Conservation (phyloP, 768 basidiomycete genomes). For the Nidularia pulvinata region DNA sequence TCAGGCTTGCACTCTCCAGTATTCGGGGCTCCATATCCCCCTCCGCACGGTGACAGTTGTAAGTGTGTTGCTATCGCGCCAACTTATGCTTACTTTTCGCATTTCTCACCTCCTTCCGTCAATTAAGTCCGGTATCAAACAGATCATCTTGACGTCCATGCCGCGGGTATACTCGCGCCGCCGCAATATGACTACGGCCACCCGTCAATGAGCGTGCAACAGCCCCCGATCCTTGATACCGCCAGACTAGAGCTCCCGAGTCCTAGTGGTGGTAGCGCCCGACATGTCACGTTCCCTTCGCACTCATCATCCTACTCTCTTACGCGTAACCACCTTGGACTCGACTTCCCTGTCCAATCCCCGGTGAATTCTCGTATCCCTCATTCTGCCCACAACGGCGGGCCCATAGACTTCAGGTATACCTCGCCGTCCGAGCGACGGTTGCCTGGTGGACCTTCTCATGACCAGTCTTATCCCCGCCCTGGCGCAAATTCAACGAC, state of each 20-base stretch:
- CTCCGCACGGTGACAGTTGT: conserved; percentile 52
- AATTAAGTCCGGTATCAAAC: conserved; percentile 73
- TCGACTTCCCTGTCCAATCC: conserved; percentile 40
- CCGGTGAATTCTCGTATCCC: conserved; percentile 40
- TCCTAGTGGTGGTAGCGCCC: conserved; percentile 20
- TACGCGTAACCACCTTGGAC: conserved; percentile 43
- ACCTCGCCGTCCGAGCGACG: conserved; percentile 36
- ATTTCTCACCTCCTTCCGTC: conserved; percentile 30
- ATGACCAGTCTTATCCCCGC: conserved; percentile 41
- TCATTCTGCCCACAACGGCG: conserved; percentile 28
- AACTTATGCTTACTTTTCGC: conserved; percentile 30
- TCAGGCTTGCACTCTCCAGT: conserved; percentile 77
- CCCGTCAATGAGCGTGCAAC: conserved; percentile 34
- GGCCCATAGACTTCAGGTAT: conserved; percentile 35
- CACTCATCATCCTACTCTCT: conserved; percentile 32
- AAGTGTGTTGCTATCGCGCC: conserved; percentile 51
- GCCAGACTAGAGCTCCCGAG: conserved; percentile 38
- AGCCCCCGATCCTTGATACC: conserved; percentile 47
- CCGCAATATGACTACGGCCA: conserved; percentile 53
- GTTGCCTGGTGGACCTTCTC: conserved; percentile 42
- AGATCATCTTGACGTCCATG: conserved; percentile 44
- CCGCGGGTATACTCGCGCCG: conserved; percentile 44
- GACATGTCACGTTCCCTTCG: conserved; percentile 37
- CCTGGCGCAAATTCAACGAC: conserved; percentile 4
- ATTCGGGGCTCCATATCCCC: conserved; percentile 48